Evolutionary conservation across 441 rosid species (phyloP).

Genomic region (Gossypium aridum): DNA sequence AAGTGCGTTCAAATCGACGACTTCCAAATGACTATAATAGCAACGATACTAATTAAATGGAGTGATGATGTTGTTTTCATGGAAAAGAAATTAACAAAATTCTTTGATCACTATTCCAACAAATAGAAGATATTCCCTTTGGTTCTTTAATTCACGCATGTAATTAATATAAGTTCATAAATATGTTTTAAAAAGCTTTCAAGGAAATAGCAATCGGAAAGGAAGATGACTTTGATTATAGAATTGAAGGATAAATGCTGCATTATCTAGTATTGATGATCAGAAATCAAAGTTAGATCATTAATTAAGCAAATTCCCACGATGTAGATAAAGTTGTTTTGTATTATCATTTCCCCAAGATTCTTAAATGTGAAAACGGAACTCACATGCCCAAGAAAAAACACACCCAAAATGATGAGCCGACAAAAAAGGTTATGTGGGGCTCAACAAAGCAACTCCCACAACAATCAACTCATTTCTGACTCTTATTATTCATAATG

Average conservation of each 20-base stretch:
- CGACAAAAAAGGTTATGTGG: background rate
- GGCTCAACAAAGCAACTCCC: background rate
- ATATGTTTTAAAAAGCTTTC: background rate
- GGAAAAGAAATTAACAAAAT: too few species aligned
- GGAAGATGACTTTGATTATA: background rate
- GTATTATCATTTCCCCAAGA: background rate
- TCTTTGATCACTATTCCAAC: too few species aligned
- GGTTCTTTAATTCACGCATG: background rate
- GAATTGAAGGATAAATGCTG: background rate
- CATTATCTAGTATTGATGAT: background rate
- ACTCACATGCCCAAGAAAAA: background rate
- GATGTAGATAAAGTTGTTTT: background rate
- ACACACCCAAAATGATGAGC: background rate
- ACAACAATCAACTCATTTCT: background rate
- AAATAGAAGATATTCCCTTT: background rate
- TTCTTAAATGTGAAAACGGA: background rate
- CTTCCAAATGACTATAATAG: too few species aligned
- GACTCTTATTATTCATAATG: background rate
- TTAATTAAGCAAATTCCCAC: background rate
- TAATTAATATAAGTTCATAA: too few species aligned
- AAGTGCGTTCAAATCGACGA: too few species aligned
- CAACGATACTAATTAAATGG: too few species aligned
- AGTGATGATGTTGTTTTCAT: too few species aligned
- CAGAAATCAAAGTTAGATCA: background rate
- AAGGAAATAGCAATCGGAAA: background rate